Percentiles rank a stretch among this genome's conserved stretches.
Evolutionary conservation across 139 green algal genomes (phyloP).

Genomic region (Chlorella sorokiniana): DNA sequence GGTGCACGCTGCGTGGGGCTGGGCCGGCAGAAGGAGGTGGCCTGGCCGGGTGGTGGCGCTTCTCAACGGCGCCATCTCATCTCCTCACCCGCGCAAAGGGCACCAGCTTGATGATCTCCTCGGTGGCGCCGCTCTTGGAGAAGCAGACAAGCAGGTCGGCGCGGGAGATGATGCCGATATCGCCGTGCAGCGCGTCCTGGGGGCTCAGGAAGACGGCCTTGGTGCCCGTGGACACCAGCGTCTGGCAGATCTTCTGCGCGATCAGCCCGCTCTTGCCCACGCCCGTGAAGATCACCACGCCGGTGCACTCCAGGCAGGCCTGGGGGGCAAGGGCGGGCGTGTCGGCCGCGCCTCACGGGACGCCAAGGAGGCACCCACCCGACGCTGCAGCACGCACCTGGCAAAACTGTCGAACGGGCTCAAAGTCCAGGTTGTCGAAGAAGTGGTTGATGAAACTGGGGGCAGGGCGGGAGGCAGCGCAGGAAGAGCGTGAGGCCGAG

Average conservation of each 20-base stretch:
- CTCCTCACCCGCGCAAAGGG: slow-evolving; percentile 52
- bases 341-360: neutral
- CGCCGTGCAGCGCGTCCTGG: slow-evolving; percentile 66
- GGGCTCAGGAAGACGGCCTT: slow-evolving; percentile 67
- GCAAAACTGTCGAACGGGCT: slow-evolving; percentile 51
- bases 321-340: neutral
- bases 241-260: slow-evolving; percentile 72
- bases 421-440: slow-evolving; percentile 59
- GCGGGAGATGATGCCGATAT: slow-evolving; percentile 61
- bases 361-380: neutral
- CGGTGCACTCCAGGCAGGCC: slow-evolving; percentile 54
- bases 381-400: slow-evolving; percentile 19
- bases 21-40: no score
- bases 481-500: neutral
- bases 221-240: slow-evolving; percentile 70
- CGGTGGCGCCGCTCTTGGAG: slow-evolving; percentile 62
- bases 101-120: slow-evolving; percentile 67
- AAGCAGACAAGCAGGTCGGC: slow-evolving; percentile 68
- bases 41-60: no score
- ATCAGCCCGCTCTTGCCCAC: slow-evolving; percentile 77
- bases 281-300: slow-evolving; percentile 66
- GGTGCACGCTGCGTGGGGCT: no score
- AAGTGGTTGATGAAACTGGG: slow-evolving; percentile 61
- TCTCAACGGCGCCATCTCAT: no score
- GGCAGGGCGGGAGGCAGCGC: neutral